A percentile compares a stretch with the other conserved stretches of the same genome.
Evolutionary conservation across 2,329 filamentous ascomycete species (phyloP).

Genomic region (Fusarium siculi): DNA sequence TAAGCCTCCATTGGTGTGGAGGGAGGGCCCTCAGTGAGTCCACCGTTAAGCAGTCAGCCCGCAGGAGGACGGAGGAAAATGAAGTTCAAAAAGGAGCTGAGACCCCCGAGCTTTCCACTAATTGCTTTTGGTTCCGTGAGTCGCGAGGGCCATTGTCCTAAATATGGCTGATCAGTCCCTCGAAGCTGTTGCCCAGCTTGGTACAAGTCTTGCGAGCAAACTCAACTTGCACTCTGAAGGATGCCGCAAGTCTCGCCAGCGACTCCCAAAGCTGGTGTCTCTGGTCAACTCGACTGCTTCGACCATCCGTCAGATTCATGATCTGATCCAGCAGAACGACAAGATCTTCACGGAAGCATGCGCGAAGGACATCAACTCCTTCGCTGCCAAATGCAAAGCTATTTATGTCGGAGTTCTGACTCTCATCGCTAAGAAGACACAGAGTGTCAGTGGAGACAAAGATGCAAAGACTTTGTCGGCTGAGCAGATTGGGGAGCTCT

Average conservation of each 20-base stretch:
- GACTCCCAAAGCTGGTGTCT: background rate
- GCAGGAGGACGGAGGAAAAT: background rate
- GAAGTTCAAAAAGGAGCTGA: background rate
- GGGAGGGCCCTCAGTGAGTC: background rate
- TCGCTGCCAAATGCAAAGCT: background rate
- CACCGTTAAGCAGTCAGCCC: background rate
- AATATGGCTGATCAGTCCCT: background rate
- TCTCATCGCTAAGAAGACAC: background rate
- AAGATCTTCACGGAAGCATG: background rate
- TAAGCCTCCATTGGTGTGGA: background rate
- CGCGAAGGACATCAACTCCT: background rate
- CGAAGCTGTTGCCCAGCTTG: background rate
- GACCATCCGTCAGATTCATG: background rate
- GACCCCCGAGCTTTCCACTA: fast-evolving
- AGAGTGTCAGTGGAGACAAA: background rate
- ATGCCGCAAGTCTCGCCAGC: background rate
- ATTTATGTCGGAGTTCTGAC: background rate
- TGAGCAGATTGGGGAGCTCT: background rate
- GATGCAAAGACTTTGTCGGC: fast-evolving
- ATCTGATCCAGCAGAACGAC: background rate
- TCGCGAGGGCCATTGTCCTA: fast-evolving
- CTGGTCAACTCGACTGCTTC: slow-evolving; percentile 1
- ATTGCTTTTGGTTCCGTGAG: fast-evolving
- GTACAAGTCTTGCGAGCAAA: background rate
- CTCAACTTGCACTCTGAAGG: background rate